Evolutionary conservation across 805 yeast genomes (phyloP), one percentile per base, ranked within the genome.

Genomic region (Pichia scutulata): DNA sequence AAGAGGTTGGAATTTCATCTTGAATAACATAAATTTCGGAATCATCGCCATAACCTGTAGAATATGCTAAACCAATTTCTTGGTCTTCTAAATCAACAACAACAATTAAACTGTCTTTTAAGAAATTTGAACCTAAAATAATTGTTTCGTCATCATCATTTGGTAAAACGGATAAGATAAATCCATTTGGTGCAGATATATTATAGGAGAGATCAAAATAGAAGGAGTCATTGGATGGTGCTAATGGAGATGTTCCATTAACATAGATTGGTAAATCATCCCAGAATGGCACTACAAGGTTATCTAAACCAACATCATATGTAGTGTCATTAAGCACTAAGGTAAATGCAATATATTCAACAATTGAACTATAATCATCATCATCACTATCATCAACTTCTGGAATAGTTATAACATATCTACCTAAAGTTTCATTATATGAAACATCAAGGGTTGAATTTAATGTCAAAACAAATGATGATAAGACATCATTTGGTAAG

Each of bases 41-140:
- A 10, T 16, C 12, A n/a, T n/a, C 21, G 7, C 26, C 13, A n/a
- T 24, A n/a, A 22, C 30, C 12, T 24, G 12, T 2, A 41, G 18
- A 9, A 16, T 24, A 19, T 2, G 80, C 80, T n/a, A 77, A 41
- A 3, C 72, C 71, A 24, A 76, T 57, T 42, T 69, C 67, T 22
- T 62, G 57, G 41, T 67, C 66, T 40, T 74, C 79, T 45, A 77
- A 59, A 59, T 78, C 80, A 55, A 69, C 76, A 39, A 76, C 78
- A n/a, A 70, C 68, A 54, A 76, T 76, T 0, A 77, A 75, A 19
- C 16, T 10, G n/a, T 24, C 28, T n/a, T 18, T 9, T 8, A 51
- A 45, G 41, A 51, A 47, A 4, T 25, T 33, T 13, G 44, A 25
- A 30, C 53, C 53, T 6, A 47, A 41, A 18, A 23, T 28, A 24